Evolutionary conservation across 371 early-diverging fungal species (phyloP), one percentile per base, ranked within the genome.

Genomic region (Mucor irregularis): DNA sequence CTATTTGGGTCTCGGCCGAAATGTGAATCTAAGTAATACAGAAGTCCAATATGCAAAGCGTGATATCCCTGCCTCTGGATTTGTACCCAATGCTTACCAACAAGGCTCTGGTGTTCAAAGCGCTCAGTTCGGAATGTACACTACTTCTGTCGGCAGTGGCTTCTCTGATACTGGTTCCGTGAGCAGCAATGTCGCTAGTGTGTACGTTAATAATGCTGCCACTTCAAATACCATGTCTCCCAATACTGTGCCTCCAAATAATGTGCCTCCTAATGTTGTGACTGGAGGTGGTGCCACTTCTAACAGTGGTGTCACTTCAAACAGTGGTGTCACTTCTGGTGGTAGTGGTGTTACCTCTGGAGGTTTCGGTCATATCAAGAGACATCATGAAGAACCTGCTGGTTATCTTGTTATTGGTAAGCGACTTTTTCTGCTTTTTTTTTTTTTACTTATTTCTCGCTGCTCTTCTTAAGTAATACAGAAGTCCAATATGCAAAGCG

Each of bases 121-220:
- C 53, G 51, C 74, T 40, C 78, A 78, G 25, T 78, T 78, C 42
- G 75, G 73, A 35, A 68, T 78, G 68, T 74, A 73, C 43, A 69
- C 69, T 8, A 61, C 55, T 11, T 24, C 45, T 4, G 16, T 21
- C 17, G 42, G 51, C 17, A 52, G 39, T 42, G 71, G 74, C 5
- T 74, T 73, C 45, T 53, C 55, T 38, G 60, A 69, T 39, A 37
- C 50, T 40, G 66, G 66, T 25, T 33, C 50, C 29, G 48, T 49
- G n/a, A 34, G 35, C 35, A 34, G 14, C 35, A 42, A 33, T 16
- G 50, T 46, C 14, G 28, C 30, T 29, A 45, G n/a, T n/a, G n/a
- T n/a, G n/a, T n/a, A 17, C 4, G 29, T 24, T 6, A 59, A 17
- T 21, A 5, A 30, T 37, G 34, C 40, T 14, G 16, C 42, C 4